Conservation (phyloP, 2,329 filamentous ascomycete genomes). For the Rutstroemia sydowiana region DNA sequence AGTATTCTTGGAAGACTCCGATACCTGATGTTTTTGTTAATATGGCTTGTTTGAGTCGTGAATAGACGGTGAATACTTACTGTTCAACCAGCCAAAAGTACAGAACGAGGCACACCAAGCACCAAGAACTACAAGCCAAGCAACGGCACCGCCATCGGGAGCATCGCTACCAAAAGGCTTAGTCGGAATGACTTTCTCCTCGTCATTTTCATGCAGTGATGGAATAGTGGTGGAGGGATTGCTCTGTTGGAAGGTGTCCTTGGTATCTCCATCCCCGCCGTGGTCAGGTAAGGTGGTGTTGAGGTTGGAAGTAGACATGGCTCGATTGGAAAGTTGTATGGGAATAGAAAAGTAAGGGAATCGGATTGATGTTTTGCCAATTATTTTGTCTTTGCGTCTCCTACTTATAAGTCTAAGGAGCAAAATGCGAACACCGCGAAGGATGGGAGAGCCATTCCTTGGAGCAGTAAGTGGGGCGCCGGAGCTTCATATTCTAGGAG, state of each 20-base stretch:
- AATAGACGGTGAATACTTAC: conserved; percentile 14
- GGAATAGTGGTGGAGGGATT: not conserved
- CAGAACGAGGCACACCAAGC: conserved; percentile 37
- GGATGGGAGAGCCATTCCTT: no score
- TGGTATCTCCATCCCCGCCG: no score
- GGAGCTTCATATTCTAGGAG: no score
- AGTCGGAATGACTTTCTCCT: not conserved
- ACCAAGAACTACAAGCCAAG: conserved; percentile 49
- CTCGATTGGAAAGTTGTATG: no score
- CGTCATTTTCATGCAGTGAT: not conserved
- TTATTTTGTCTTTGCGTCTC: no score
- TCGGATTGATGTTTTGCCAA: no score
- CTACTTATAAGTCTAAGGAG: no score
- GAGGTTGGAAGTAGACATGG: no score
- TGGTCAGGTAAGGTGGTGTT: no score
- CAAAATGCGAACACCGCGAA: no score
- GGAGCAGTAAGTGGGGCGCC: no score
- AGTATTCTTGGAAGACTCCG: conserved; percentile 50
- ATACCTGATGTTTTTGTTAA: conserved; percentile 23
- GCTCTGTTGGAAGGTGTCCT: not conserved
- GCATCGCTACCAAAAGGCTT: not conserved
- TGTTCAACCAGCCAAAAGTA: conserved; percentile 40
- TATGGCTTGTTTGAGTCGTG: not conserved
- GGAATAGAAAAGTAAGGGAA: no score
- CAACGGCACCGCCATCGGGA: conserved; percentile 45